These are phyloP conservation scores for Crithidia fasciculata DNA, from an alignment of 208 protist genomes.

Conservation along the genomic window DNA sequence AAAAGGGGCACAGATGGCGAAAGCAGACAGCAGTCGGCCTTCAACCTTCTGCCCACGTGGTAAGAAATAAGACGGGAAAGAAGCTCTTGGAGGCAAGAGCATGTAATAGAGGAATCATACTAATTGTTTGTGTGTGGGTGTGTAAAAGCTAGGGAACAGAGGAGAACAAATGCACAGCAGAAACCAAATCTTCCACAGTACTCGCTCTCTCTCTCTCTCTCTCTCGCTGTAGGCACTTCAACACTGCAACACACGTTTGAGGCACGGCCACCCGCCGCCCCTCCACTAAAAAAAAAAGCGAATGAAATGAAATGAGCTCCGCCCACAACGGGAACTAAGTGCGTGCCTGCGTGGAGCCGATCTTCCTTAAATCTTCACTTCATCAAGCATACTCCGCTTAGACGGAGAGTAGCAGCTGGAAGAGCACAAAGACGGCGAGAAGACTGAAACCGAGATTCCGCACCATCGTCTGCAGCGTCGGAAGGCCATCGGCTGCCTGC, in stretches of 20 bases:
- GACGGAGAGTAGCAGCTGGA: slow-evolving; percentile 31
- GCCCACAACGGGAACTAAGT: too few relatives aligned
- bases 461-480: slow-evolving; percentile 18
- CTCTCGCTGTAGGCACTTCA: background rate
- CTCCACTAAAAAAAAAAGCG: too few relatives aligned
- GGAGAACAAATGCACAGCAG: too few relatives aligned
- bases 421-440: slow-evolving; percentile 27
- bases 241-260: too few relatives aligned
- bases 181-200: too few relatives aligned
- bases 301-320: too few relatives aligned
- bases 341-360: too few relatives aligned
- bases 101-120: background rate
- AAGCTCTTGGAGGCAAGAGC: background rate
- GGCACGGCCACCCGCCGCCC: too few relatives aligned
- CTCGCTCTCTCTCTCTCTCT: background rate
- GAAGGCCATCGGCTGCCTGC: background rate
- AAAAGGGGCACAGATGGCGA: background rate
- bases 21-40: background rate
- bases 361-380: too few relatives aligned
- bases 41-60: slow-evolving; percentile 3
- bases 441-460: slow-evolving; percentile 17
- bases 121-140: background rate
- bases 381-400: background rate
- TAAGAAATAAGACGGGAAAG: slow-evolving; percentile 17
- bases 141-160: slow-evolving; percentile 19